phyloP scores from a whole-genome alignment of 1,284 basidiomycete genomes.

The Ceratobasidium theobromae region DNA sequence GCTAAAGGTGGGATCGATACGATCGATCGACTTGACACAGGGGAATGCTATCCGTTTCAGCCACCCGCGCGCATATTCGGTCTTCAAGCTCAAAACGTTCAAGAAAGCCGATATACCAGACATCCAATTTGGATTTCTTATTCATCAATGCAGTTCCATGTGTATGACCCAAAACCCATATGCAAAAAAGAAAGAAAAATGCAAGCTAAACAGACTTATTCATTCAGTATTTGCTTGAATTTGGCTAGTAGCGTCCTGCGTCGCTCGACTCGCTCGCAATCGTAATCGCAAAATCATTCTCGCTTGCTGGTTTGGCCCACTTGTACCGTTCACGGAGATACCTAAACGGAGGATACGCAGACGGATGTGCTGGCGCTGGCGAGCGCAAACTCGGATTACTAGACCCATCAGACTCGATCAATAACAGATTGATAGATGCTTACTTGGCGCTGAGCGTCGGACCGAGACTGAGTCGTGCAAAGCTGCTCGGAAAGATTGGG shows the following conservation, averaged over 20 bases:
- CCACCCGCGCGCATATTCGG: too few species aligned
- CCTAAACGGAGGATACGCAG: conserved; percentile 11
- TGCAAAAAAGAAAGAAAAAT: background rate
- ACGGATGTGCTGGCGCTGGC: conserved; percentile 23
- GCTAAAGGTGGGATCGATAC: too few species aligned
- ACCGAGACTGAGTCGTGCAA: conserved; percentile 35
- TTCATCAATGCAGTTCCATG: too few species aligned
- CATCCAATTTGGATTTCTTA: too few species aligned
- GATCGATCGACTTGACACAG: too few species aligned
- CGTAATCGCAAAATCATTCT: conserved; percentile 36
- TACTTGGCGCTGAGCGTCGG: conserved; percentile 36
- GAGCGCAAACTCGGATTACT: conserved; percentile 34
- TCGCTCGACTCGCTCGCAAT: conserved; percentile 36
- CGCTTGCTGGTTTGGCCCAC: conserved; percentile 19
- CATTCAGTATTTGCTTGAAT: background rate
- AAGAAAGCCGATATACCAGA: background rate
- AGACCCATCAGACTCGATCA: background rate
- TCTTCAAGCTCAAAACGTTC: background rate
- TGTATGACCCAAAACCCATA: background rate
- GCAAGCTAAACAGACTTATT: background rate
- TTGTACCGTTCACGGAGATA: conserved; percentile 15
- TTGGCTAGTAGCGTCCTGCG: conserved; percentile 1
- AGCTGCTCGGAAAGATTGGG: conserved; percentile 36
- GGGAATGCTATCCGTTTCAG: too few species aligned
- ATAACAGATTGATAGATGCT: background rate